Base-by-base conservation (phyloP, 2,329 filamentous ascomycete genomes). In the Lomentospora prolificans region DNA sequence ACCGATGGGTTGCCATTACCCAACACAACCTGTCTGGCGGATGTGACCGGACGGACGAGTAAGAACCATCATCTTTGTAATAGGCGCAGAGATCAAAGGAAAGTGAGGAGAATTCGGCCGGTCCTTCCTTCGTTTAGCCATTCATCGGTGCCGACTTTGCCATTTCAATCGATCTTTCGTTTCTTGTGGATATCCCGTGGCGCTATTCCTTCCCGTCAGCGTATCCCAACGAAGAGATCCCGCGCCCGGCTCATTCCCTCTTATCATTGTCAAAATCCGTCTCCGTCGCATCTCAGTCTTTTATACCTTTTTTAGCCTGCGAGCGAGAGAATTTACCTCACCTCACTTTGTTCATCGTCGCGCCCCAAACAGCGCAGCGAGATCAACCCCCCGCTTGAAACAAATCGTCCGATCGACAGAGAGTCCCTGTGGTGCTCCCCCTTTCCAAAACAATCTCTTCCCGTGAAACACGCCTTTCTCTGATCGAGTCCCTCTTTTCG, bases 1-100 rank as follows among this genome's bases (percentile, higher is more conserved):
- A 48, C 53, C 39, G 27, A 55, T 55, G 53, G 53, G 53, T 55
- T 55, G 41, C 50, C 41, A 22, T 25, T 19, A 31, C 31, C 51
- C 51, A 19, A n/a, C 27, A 10, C 41, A 55, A 48, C 39, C 39
- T 44, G 27, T 36, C 41, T 44, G 53, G 33, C 30, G 53, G 53
- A 55, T 48, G 53, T 44, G 39, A 55, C 41, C 41, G 17, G 41
- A 44, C 53, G 27, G 28, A 30, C 48, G 25, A 51, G 53, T 54
- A 39, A 24, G 36, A 25, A 41, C n/a, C n/a, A n/a, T n/a, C n/a
- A n/a, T n/a, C n/a, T 12, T 33, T 33, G 30, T 33, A 33, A 33
- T n/a, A n/a, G n/a, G n/a, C n/a, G n/a, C n/a, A n/a, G n/a, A n/a
- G n/a, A n/a, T n/a, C n/a, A n/a, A n/a, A 33, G 30, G 30, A 12